These are phyloP conservation scores for Sungouiella thailandica DNA, from an alignment of 805 yeast genomes.

Conservation along the genomic window DNA sequence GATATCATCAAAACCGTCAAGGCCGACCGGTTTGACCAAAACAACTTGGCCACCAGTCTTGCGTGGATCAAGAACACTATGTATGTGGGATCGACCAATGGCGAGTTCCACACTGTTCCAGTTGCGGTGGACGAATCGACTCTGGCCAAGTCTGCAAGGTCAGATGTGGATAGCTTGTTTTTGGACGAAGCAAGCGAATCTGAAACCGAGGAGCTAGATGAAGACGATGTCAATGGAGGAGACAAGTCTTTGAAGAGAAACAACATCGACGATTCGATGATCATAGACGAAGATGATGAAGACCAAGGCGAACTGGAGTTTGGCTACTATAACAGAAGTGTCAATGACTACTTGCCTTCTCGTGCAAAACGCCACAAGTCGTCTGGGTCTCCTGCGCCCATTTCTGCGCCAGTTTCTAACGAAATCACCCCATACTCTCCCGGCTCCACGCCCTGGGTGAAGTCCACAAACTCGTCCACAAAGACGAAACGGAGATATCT, in stretches of 20 bases:
- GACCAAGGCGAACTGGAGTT: slow-evolving; percentile 15
- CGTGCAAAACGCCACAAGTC: slow-evolving; percentile 5
- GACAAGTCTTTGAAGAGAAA: slow-evolving; percentile 20
- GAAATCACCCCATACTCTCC: slow-evolving; percentile 66
- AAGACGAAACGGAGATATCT: slow-evolving; percentile 55
- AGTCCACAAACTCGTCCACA: slow-evolving; percentile 28
- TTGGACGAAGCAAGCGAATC: slow-evolving; percentile 15
- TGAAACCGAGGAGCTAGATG: slow-evolving; percentile 18
- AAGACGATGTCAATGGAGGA: slow-evolving; percentile 18
- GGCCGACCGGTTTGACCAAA: slow-evolving; percentile 21
- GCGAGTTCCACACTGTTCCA: slow-evolving; percentile 28
- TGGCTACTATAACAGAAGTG: slow-evolving; percentile 9
- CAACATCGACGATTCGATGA: slow-evolving; percentile 29
- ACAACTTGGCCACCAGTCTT: slow-evolving; percentile 21
- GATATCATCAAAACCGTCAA: slow-evolving; percentile 21
- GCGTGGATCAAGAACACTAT: slow-evolving; percentile 25
- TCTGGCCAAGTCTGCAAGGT: slow-evolving; percentile 1
- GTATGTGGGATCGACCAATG: slow-evolving; percentile 41
- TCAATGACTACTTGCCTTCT: slow-evolving; percentile 11
- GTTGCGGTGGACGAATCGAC: slow-evolving; percentile 9
- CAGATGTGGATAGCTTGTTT: slow-evolving; percentile 13
- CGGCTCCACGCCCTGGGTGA: slow-evolving; percentile 80
- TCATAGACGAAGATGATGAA: slow-evolving; percentile 31
- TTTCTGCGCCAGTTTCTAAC: not conserved
- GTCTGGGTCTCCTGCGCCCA: slow-evolving; percentile 2